Conservation (phyloP, 164 flowering plant species). For the Paratinospora sagittata region DNA sequence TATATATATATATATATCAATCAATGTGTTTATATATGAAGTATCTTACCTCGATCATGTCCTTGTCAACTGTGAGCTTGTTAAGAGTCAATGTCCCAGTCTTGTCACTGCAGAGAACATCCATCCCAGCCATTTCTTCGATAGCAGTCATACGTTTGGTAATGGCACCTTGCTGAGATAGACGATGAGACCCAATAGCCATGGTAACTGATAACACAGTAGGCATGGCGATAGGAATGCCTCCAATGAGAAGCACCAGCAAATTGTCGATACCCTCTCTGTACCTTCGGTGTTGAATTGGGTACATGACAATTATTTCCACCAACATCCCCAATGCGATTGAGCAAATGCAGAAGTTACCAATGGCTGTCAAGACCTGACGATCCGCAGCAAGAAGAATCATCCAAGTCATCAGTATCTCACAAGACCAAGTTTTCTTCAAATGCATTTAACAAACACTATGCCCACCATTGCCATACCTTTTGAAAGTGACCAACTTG, state of each 20-base stretch:
- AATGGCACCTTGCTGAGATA: constrained; percentile 93
- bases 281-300: constrained; percentile 61
- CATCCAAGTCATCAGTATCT: neutral
- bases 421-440: neutral
- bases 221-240: constrained; percentile 98
- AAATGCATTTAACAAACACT: neutral
- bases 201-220: constrained; percentile 88
- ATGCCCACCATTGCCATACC: constrained; percentile 24
- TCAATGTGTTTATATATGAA: neutral
- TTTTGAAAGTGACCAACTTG: constrained; percentile 86
- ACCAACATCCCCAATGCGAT: constrained; percentile 68
- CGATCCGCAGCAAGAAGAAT: too few relatives aligned
- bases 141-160: constrained; percentile 97
- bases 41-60: constrained; percentile 26
- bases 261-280: constrained; percentile 83
- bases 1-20: too few relatives aligned
- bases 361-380: constrained; percentile 81
- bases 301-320: constrained; percentile 77
- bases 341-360: constrained; percentile 87
- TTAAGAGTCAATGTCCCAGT: constrained; percentile 93
- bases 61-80: constrained; percentile 72
- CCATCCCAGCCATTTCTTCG: constrained; percentile 97
- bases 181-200: constrained; percentile 90
- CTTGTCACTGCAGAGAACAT: constrained; percentile 89
- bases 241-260: constrained; percentile 81